Percentiles rank a stretch among this genome's conserved stretches.
Evolutionary conservation across 164 flowering plant genomes (phyloP).

Genomic region (Liquidambar formosana): DNA sequence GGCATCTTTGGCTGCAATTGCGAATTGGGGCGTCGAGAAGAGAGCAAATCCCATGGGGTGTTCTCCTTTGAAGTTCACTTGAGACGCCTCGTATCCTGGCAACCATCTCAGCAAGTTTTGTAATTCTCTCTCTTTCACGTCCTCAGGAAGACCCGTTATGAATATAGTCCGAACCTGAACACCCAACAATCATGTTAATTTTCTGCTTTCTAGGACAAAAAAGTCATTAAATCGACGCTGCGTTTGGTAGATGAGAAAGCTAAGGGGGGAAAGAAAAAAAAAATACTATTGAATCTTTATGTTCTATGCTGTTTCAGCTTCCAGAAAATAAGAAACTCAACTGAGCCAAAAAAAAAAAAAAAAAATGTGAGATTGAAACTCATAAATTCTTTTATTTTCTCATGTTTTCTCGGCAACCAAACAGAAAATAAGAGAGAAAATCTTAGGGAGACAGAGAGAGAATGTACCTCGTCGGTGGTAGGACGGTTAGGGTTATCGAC

Average conservation of each 20-base stretch:
- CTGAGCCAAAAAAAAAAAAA: not conserved
- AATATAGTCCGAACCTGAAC: conserved; percentile 80
- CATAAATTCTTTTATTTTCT: too few species aligned
- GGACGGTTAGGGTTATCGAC: conserved; percentile 47
- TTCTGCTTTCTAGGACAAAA: too few species aligned
- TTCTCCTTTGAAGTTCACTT: conserved; percentile 85
- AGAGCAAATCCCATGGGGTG: conserved; percentile 97
- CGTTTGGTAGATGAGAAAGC: too few species aligned
- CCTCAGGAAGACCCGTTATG: conserved; percentile 86
- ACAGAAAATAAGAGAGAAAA: not conserved
- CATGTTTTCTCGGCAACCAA: not conserved
- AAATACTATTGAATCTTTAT: too few species aligned
- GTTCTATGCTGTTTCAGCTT: too few species aligned
- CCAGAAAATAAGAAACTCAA: too few species aligned
- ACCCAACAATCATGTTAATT: too few species aligned
- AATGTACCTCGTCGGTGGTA: conserved; percentile 54
- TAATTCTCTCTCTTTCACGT: conserved; percentile 94
- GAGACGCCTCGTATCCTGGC: conserved; percentile 97
- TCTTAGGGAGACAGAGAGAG: not conserved
- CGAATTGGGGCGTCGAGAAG: conserved; percentile 69
- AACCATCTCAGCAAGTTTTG: conserved; percentile 90
- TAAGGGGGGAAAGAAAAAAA: too few species aligned
- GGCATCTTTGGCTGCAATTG: conserved; percentile 83
- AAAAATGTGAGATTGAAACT: not conserved
- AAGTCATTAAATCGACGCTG: too few species aligned